Base-by-base conservation (phyloP, 371 early-diverging fungal species). In the Coemansia sp. region DNA sequence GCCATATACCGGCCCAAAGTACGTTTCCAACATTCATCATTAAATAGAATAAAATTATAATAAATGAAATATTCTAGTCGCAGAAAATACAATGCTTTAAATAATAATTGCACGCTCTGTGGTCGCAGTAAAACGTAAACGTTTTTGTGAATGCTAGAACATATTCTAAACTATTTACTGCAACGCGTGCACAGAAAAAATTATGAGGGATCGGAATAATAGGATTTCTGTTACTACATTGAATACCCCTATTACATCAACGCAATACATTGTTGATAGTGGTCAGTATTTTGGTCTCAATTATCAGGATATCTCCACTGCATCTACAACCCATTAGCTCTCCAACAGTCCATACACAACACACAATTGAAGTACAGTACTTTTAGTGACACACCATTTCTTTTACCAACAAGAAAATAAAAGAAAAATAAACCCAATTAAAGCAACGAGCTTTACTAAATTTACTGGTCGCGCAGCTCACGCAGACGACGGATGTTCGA, bases 401-500 rank as follows among this genome's bases (percentile, higher is more conserved):
- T 40, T 10, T 10, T 40, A 40, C 11, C 42, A 16, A 42, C 45
- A 52, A 22, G 14, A 52, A 52, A 18, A 52, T 11, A 52, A 13
- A n/a, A n/a, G 8, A 18, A 21, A 48, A 48, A 48, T 48, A 18
- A 24, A 22, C 22, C 53, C 21, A 14, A 53, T 16, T 48, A 24
- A 53, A 53, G 14, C 16, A 53, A 10, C 24, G 8, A 8, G 5
- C 13, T 21, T 53, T 24, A 5, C 24, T 7, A n/a, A 5, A 16
- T 82, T 90, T 95, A 97, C 79, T 89, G 86, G 85, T 95, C 95
- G 75, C 90, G 88, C 79, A 97, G 73, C 81, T 97, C 97, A 81
- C 97, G 93, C 68, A 94, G 94, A 93, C 98, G 98, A 87, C 98
- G 95, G 81, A 95, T 87, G 80, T 93, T 92, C 72, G 90, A 89